Evolutionary conservation across 257 asterid genomes (phyloP).

Genomic region (Solanum etuberosum): DNA sequence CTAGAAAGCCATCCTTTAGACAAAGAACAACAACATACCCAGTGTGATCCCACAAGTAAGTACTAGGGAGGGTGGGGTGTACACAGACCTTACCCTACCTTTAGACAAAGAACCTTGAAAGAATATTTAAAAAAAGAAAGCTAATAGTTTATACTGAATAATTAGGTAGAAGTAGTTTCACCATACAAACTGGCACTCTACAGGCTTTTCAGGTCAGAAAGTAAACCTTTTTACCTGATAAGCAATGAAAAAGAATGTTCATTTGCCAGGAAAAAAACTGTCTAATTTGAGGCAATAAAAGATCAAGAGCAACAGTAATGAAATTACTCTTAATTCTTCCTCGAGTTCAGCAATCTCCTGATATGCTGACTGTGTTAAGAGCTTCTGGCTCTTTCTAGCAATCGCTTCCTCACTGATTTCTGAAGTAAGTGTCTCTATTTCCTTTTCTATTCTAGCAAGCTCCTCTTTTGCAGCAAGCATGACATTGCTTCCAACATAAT

Average conservation of each 20-base stretch:
- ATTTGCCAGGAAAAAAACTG: not conserved
- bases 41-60: not conserved
- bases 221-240: not conserved
- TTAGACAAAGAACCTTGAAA: not conserved
- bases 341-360: slow-evolving; percentile 77
- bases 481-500: slow-evolving; percentile 96
- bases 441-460: slow-evolving; percentile 69
- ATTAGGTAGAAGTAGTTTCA: not conserved
- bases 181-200: not conserved
- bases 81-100: not conserved
- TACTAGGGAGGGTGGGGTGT: not conserved
- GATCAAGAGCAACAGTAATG: slow-evolving; percentile 7
- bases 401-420: slow-evolving; percentile 87
- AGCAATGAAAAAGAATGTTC: not conserved
- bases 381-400: slow-evolving; percentile 59
- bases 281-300: not conserved
- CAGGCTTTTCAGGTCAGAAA: not conserved
- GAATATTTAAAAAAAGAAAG: not conserved
- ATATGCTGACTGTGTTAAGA: slow-evolving; percentile 54
- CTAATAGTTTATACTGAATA: not conserved
- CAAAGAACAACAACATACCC: not conserved
- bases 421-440: slow-evolving; percentile 59
- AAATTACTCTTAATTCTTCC: slow-evolving; percentile 72
- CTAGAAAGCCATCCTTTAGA: not conserved
- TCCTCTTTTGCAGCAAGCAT: slow-evolving; percentile 96